Percentiles rank a stretch among this genome's conserved stretches.
Conservation (phyloP, 192 early-diverging fungal genomes). For the Powellomyces hirtus region DNA sequence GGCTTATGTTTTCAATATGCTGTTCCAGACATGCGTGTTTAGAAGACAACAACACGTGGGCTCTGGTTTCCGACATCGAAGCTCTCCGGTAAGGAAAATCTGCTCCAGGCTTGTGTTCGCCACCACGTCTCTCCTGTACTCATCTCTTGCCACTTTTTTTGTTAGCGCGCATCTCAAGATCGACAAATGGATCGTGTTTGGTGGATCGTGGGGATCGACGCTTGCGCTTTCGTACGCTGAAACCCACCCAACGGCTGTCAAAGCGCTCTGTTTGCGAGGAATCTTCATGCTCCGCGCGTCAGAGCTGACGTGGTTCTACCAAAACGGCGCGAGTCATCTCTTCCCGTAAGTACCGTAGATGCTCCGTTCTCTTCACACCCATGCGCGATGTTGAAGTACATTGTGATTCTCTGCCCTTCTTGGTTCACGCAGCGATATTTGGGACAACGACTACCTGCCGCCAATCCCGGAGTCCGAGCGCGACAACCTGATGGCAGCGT, state of each 20-base stretch:
- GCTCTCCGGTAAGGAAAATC: constrained; percentile 39
- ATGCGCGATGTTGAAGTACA: no score
- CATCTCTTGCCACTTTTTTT: not conserved
- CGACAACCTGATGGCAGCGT: constrained; percentile 58
- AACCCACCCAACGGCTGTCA: constrained; percentile 58
- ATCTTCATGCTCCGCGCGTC: constrained; percentile 31
- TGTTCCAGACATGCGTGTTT: constrained; percentile 53
- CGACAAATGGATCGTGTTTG: constrained; percentile 75
- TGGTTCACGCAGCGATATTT: constrained; percentile 27
- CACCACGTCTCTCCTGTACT: not conserved
- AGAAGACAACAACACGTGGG: constrained; percentile 68
- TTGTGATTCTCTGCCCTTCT: no score
- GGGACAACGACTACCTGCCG: constrained; percentile 56
- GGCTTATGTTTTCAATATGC: no score
- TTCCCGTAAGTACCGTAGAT: constrained; percentile 54
- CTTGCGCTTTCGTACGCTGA: constrained; percentile 54
- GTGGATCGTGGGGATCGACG: constrained; percentile 68
- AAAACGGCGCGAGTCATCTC: constrained; percentile 62
- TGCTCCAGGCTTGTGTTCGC: not conserved
- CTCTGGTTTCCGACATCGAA: constrained; percentile 65
- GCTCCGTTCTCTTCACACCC: no score
- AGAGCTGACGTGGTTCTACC: constrained; percentile 67
- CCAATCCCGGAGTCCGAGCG: constrained; percentile 64
- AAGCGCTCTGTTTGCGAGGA: constrained; percentile 66
- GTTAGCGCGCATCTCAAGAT: constrained; percentile 55